Evolutionary conservation across 805 yeast genomes (phyloP), one percentile per base, ranked within the genome.

Genomic region (Pichia deserticola): DNA sequence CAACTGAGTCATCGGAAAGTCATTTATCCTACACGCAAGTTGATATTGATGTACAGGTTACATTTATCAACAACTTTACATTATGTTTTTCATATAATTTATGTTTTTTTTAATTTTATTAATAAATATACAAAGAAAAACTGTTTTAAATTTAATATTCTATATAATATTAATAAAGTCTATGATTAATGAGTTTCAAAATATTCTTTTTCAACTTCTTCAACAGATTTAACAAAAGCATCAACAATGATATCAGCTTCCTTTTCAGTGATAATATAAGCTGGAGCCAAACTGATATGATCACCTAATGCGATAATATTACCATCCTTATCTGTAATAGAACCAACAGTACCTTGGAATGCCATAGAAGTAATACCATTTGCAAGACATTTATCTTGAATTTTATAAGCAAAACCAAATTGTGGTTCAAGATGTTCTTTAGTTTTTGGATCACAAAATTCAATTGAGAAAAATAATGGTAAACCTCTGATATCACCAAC

Each of bases 391-490:
- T 63, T 59, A 32, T 64, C 67, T 41, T 66, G 62, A 34, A 75
- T 62, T 54, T 61, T 62, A 49, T 59, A 60, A 13, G 64, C 49
- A 25, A 60, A 51, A 1, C 48, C 64, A 43, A 64, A 60, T 5
- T 60, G 61, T 13, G 65, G 58, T n/a, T 60, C 61, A 56, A 76
- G 75, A 41, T 74, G 69, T 54, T 75, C 77, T 55, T 75, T 76
- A 8, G 80, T 74, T 12, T 44, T 58, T 45, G 69, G 70, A 58
- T 76, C 65, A 57, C 76, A 70, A 50, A 77, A 64, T 60, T 78
- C 82, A 49, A 77, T 52, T 1, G 77, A 71, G 76, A 81, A 75
- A 65, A 78, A 78, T 9, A 77, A 74, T 51, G 82, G 82, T 50
- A 70, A 56, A 40, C 83, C 83, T 65, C 82, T 70, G 32, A 77